Evolutionary conservation across 1,284 basidiomycete species (phyloP).

Genomic region (Marasmius fiardii): DNA sequence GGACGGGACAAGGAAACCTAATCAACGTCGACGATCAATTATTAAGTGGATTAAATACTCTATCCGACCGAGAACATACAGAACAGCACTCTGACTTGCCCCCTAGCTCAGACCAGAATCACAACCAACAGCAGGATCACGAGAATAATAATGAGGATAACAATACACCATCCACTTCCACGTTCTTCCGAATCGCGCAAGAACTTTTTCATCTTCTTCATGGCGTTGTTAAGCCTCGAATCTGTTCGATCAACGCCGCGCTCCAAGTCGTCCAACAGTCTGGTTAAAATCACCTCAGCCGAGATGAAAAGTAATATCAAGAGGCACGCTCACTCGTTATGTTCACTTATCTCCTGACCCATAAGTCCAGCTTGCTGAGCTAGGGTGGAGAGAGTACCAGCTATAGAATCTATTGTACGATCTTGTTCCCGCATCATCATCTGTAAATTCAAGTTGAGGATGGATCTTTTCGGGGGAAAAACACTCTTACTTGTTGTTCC

Average conservation of each 20-base stretch:
- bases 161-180: slow-evolving; percentile 46
- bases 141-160: slow-evolving; percentile 56
- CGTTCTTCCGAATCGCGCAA: slow-evolving; percentile 77
- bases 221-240: slow-evolving; percentile 65
- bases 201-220: slow-evolving; percentile 75
- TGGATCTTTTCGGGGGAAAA: neutral
- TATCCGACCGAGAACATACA: neutral
- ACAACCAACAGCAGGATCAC: slow-evolving; percentile 53
- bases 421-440: slow-evolving; percentile 87
- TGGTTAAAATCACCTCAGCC: slow-evolving; percentile 24
- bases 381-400: slow-evolving; percentile 77
- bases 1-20: too few relatives aligned
- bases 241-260: slow-evolving; percentile 72
- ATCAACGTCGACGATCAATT: too few relatives aligned
- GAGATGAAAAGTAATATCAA: slow-evolving; percentile 1
- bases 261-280: slow-evolving; percentile 83
- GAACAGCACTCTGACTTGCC: neutral
- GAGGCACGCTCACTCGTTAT: slow-evolving; percentile 67
- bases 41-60: too few relatives aligned
- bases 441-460: slow-evolving; percentile 34
- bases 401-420: slow-evolving; percentile 78
- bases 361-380: slow-evolving; percentile 88
- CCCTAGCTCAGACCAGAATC: slow-evolving; percentile 42
- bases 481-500: slow-evolving; percentile 70
- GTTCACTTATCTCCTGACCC: slow-evolving; percentile 84